A percentile compares a stretch with the other conserved stretches of the same genome.
These are phyloP conservation scores for Musa acuminata DNA, from an alignment of 176 grass and related monocot genomes.

Conservation along the genomic window DNA sequence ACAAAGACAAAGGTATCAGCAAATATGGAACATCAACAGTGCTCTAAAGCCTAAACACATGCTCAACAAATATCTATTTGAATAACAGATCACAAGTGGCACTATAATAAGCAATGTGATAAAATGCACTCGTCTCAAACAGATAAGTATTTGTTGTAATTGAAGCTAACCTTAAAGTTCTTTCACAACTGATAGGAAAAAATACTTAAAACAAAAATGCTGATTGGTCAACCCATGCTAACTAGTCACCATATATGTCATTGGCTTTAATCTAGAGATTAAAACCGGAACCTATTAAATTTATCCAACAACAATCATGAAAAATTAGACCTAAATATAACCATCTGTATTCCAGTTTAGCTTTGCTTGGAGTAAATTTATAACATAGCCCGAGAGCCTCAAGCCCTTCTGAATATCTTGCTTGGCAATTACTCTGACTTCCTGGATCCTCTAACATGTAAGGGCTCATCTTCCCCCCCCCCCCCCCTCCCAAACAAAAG, in stretches of 20 bases:
- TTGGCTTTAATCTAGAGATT: no score
- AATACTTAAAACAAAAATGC: background rate
- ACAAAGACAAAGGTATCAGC: background rate
- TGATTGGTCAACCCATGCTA: no score
- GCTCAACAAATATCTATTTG: no score
- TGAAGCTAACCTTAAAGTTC: background rate
- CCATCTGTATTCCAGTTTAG: no score
- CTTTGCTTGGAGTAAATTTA: no score
- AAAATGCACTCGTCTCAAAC: background rate
- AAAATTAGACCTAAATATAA: no score
- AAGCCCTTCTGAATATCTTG: background rate
- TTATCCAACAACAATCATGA: no score
- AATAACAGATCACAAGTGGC: no score
- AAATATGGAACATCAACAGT: background rate
- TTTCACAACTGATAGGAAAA: background rate
- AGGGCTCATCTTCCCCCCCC: background rate
- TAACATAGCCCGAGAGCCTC: no score
- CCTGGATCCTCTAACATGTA: background rate
- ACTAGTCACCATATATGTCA: no score
- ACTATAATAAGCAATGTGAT: background rate
- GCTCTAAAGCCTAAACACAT: background rate
- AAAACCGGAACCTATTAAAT: no score
- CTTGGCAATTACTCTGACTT: background rate
- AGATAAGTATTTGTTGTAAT: background rate
- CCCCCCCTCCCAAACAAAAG: no score